phyloP scores from a whole-genome alignment of 805 yeast genomes.

The Cyberlindnera amylophila region DNA sequence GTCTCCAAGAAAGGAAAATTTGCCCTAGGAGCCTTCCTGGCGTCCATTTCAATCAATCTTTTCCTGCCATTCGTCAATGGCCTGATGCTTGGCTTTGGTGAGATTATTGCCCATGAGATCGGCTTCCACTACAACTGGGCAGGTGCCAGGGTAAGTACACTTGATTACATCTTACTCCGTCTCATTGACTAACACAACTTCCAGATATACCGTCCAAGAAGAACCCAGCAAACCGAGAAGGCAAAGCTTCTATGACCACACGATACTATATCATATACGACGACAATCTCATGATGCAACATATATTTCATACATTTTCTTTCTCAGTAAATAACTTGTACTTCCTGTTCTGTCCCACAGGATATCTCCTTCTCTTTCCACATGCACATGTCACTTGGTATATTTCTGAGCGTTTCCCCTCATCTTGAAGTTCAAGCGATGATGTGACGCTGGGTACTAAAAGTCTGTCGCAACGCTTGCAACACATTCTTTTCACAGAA shows the following conservation, averaged over 20 bases:
- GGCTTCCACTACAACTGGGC: constrained; percentile 77
- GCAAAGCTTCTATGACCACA: constrained; percentile 3
- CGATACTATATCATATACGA: neutral
- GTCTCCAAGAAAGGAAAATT: neutral
- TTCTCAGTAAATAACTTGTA: constrained; percentile 38
- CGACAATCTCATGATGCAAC: too few species aligned
- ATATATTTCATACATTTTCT: neutral
- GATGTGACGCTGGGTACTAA: constrained; percentile 47
- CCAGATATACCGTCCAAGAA: constrained; percentile 32
- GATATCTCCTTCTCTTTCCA: constrained; percentile 50
- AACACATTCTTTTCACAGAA: constrained; percentile 58
- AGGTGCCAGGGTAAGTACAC: constrained; percentile 54
- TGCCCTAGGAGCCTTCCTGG: constrained; percentile 7
- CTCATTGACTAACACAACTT: neutral
- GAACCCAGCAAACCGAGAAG: constrained; percentile 25
- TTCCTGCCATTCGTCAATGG: constrained; percentile 89
- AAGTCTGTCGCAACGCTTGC: constrained; percentile 60
- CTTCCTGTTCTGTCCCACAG: constrained; percentile 53
- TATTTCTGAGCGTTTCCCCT: constrained; percentile 43
- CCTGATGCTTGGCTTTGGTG: constrained; percentile 94
- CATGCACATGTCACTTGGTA: constrained; percentile 52
- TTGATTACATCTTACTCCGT: neutral
- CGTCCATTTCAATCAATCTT: constrained; percentile 62
- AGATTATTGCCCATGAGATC: constrained; percentile 87
- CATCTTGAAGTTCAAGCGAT: constrained; percentile 38